Percentiles rank a stretch among this genome's conserved stretches.
These are phyloP conservation scores for Boletus coccyginus DNA, from an alignment of 768 basidiomycete species.

Conservation along the genomic window DNA sequence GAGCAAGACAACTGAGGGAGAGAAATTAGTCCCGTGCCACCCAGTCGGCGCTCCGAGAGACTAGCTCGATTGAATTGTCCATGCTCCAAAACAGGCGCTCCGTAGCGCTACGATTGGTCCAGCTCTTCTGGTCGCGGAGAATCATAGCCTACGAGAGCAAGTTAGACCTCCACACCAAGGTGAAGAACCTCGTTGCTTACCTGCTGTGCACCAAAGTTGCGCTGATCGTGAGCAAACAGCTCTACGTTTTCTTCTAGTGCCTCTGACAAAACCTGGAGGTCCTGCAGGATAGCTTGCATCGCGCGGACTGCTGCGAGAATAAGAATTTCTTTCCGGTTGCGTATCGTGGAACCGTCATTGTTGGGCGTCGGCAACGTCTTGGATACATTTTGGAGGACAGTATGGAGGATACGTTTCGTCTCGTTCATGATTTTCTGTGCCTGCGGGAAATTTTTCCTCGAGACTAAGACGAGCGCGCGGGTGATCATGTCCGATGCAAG, in stretches of 20 bases:
- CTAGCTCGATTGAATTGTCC: conserved; percentile 87
- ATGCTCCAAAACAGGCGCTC: conserved; percentile 92
- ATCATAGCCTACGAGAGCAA: conserved; percentile 76
- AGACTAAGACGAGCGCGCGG: conserved; percentile 87
- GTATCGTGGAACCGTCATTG: conserved; percentile 42
- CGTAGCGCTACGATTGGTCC: conserved; percentile 88
- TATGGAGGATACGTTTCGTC: conserved; percentile 90
- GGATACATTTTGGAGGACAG: conserved; percentile 82
- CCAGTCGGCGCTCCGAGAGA: conserved; percentile 84
- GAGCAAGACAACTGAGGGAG: conserved; percentile 3
- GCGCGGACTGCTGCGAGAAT: conserved; percentile 73
- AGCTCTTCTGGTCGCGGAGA: conserved; percentile 91
- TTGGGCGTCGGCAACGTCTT: conserved; percentile 64
- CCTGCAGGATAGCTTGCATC: conserved; percentile 81
- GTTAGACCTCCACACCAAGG: neutral
- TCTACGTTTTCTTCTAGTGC: conserved; percentile 90
- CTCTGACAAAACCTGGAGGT: conserved; percentile 83
- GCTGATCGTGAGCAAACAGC: conserved; percentile 87
- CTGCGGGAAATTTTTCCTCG: conserved; percentile 84
- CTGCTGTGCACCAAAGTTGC: conserved; percentile 98
- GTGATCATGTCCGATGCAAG: conserved; percentile 98
- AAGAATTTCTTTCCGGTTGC: conserved; percentile 77
- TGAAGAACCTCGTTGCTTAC: conserved; percentile 38
- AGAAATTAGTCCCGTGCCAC: conserved; percentile 60
- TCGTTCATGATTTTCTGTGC: conserved; percentile 89